phyloP scores from a whole-genome alignment of 257 asterid species.

The Nicotiana noctiflora region DNA sequence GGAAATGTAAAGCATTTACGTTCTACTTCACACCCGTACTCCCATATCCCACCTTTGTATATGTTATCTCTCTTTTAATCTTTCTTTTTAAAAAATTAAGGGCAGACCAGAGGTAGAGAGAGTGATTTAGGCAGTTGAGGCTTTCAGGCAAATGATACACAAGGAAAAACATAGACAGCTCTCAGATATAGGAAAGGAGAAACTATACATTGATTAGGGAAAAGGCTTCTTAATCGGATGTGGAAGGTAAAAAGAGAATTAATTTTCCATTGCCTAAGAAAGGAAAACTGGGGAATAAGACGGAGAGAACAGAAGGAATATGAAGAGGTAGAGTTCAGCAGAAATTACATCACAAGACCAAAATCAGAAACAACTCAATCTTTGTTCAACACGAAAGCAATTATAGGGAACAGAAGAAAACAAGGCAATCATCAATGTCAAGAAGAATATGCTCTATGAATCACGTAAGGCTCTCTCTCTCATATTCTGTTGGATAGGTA shows the following conservation, averaged over 20 bases:
- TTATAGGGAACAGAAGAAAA: not conserved
- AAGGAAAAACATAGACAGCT: not conserved
- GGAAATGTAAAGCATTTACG: not conserved
- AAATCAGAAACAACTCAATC: not conserved
- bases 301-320: not conserved
- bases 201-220: not conserved
- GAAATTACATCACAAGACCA: not conserved
- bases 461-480: not conserved
- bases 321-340: not conserved
- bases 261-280: not conserved
- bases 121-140: not conserved
- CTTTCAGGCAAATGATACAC: not conserved
- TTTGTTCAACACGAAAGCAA: not conserved
- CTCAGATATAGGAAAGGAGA: not conserved
- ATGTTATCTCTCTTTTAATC: not conserved
- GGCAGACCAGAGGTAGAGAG: not conserved
- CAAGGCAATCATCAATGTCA: not conserved
- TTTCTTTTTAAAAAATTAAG: too few species aligned
- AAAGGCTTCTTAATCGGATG: not conserved
- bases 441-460: not conserved
- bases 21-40: not conserved
- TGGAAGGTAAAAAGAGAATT: not conserved
- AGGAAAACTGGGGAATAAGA: conserved; percentile 6
- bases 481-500: not conserved
- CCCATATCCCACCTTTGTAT: not conserved